phyloP scores from a whole-genome alignment of 1,284 basidiomycete genomes.

The Leccinum insolens region DNA sequence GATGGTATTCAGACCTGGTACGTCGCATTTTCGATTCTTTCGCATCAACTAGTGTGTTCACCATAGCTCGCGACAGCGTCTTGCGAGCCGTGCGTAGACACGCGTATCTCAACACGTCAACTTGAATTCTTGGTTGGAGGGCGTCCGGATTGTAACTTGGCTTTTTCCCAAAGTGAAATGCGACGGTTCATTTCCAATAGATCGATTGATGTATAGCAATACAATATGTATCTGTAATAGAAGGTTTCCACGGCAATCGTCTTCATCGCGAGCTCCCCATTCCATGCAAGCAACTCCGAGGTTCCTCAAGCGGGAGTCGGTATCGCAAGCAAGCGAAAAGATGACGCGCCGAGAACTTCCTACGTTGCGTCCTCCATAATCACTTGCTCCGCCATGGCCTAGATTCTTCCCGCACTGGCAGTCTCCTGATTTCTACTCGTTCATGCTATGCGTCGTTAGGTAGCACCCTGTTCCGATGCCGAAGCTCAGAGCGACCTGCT shows the following conservation, averaged over 20 bases:
- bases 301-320: not conserved
- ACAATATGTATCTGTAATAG: too few species aligned
- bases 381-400: not conserved
- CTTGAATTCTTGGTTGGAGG: slow-evolving; percentile 49
- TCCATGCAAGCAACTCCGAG: not conserved
- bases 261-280: not conserved
- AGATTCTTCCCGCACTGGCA: not conserved
- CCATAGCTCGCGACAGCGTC: slow-evolving; percentile 60
- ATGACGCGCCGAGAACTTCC: not conserved
- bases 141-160: too few species aligned
- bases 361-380: not conserved
- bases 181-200: slow-evolving; percentile 76
- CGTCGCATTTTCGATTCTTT: not conserved
- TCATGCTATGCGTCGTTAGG: not conserved
- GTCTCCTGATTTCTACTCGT: not conserved
- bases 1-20: not conserved
- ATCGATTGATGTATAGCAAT: not conserved
- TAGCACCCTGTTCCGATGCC: not conserved
- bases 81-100: slow-evolving; percentile 88
- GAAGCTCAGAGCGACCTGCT: not conserved
- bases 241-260: too few species aligned
- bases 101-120: slow-evolving; percentile 87
- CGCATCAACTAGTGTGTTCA: not conserved
- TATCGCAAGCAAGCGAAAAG: not conserved
- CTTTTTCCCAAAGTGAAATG: too few species aligned